Evolutionary conservation across 1,284 basidiomycete genomes (phyloP), one percentile per base, ranked within the genome.

Genomic region (Moesziomyces antarcticus): DNA sequence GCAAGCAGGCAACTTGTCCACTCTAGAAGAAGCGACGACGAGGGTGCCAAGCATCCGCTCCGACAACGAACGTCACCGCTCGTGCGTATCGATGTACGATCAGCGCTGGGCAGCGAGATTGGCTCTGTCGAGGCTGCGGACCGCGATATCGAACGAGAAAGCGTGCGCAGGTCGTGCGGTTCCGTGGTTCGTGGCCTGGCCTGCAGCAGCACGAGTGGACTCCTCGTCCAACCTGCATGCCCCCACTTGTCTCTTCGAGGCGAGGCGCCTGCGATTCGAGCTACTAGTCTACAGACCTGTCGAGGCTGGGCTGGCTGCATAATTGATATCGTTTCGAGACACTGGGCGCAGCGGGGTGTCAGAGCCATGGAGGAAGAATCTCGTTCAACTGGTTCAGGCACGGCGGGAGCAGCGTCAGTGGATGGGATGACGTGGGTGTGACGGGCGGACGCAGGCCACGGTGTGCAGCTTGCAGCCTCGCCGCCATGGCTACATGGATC

Each of bases 191-290:
- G 42, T 21, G 10, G 20, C 42, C 42, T 13, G 11, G 42, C 20
- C 8, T n/a, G 18, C 42, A 22, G n/a, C 42, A 21, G 20, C 42
- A 22, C 21, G 20, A 11, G 45, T 56, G 43, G 57, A 44, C 40
- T 41, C 18, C 25, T 60, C 64, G 30, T 22, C 50, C 57, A 66
- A 66, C 63, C 45, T 55, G 51, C 13, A 35, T 45, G 56, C 54
- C 41, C 33, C 30, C 30, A 8, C 30, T 30, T 30, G 30, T 30
- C 30, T 30, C 30, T 30, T 2, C 9, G 8, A 2, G 30, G 6
- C 30, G 30, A 30, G 30, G 24, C 24, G 24, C 30, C 10, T 8
- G 8, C 11, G 6, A 11, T 5, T 25, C 6, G 10, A 30, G 30
- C 30, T 30, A 2, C 2, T 11, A 8, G 30, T 5, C 30, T 30